These are phyloP conservation scores for Fistulifera solaris DNA, from an alignment of 108 stramenopile species.

Conservation along the genomic window DNA sequence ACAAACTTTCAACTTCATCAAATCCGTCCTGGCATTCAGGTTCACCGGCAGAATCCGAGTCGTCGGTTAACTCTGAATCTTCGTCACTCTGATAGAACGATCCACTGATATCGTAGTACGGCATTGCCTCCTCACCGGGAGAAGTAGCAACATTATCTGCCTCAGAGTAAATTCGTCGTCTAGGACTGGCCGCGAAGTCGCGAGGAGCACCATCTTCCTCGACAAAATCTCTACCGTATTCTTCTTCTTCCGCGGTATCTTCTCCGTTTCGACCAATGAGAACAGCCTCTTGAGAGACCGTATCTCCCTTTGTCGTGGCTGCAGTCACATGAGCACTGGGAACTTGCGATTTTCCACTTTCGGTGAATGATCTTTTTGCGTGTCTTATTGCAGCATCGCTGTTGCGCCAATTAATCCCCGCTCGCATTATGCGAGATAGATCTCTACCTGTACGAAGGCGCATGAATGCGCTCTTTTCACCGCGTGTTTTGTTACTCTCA, in stretches of 20 bases:
- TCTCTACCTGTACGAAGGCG: conserved; percentile 48
- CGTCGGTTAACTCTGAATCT: background rate
- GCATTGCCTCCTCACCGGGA: no score
- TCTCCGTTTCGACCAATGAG: background rate
- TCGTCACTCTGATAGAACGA: background rate
- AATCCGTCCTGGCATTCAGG: background rate
- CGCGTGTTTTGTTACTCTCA: background rate
- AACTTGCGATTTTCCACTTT: background rate
- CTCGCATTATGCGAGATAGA: conserved; percentile 46
- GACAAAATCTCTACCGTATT: no score
- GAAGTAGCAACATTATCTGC: no score
- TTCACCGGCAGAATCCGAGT: background rate
- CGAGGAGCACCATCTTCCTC: no score
- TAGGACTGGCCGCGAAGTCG: no score
- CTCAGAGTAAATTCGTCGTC: no score
- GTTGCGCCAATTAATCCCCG: conserved; percentile 19
- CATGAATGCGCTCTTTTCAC: conserved; percentile 3
- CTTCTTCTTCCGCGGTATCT: background rate
- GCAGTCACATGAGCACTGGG: background rate
- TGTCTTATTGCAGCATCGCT: background rate
- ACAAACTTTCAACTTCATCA: conserved; percentile 4
- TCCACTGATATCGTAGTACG: background rate
- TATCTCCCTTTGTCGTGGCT: background rate
- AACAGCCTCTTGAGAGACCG: background rate
- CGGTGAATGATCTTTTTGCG: background rate